These are phyloP conservation scores for Tolypocladium ophioglossoides DNA, from an alignment of 2,329 filamentous ascomycete genomes.

Conservation along the genomic window DNA sequence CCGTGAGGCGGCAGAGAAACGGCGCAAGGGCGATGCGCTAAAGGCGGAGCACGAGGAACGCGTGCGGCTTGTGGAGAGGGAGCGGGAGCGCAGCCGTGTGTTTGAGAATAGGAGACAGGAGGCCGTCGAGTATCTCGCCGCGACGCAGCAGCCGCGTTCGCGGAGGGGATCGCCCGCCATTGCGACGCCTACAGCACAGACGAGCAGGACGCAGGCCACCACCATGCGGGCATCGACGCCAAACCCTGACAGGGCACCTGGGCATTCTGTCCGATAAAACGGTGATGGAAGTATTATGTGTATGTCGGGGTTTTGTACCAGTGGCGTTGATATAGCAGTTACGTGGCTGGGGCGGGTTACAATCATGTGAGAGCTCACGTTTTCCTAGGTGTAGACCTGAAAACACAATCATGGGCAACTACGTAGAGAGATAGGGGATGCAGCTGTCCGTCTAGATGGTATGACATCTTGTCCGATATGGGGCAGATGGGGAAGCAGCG, in stretches of 20 bases:
- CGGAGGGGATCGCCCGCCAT: conserved; percentile 20
- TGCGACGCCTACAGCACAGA: conserved; percentile 7
- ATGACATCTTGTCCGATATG: not conserved
- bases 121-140: conserved; percentile 29
- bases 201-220: conserved; percentile 8
- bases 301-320: not conserved
- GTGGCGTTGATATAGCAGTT: not conserved
- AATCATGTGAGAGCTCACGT: no score
- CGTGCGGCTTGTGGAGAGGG: conserved; percentile 27
- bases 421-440: not conserved
- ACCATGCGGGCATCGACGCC: conserved; percentile 8
- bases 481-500: not conserved
- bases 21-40: conserved; percentile 31
- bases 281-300: not conserved
- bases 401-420: not conserved
- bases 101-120: conserved; percentile 40
- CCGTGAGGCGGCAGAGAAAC: conserved; percentile 26
- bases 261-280: not conserved
- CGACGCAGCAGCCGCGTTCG: conserved; percentile 12
- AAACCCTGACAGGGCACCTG: conserved; percentile 10
- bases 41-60: conserved; percentile 33
- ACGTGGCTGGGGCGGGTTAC: not conserved
- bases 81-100: conserved; percentile 35
- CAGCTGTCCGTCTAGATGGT: not conserved
- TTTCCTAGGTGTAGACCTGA: not conserved